Percentiles rank a stretch among this genome's conserved stretches.
Evolutionary conservation across 1,284 basidiomycete genomes (phyloP).

Genomic region (Moesziomyces sp.): DNA sequence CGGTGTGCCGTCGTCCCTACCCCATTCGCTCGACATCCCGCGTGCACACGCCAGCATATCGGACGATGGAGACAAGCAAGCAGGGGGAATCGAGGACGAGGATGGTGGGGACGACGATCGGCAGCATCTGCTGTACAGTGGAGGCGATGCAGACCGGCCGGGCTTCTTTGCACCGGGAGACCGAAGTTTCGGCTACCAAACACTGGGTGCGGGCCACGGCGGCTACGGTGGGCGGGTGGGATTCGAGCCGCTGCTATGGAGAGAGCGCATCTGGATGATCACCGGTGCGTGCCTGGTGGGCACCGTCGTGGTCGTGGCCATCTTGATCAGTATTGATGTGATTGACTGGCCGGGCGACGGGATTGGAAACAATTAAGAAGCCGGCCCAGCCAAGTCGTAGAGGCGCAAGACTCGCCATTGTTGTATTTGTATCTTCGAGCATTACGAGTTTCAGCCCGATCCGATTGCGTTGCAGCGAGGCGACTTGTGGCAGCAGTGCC

Average conservation of each 20-base stretch:
- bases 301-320: constrained; percentile 33
- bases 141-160: constrained; percentile 5
- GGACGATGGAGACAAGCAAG: constrained; percentile 7
- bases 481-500: no score
- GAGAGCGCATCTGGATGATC: constrained; percentile 42
- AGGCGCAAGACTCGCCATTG: background rate
- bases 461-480: no score
- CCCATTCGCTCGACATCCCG: constrained; percentile 21
- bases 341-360: constrained; percentile 57
- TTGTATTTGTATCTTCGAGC: constrained; percentile 34
- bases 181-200: constrained; percentile 30
- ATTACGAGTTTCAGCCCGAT: background rate
- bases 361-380: constrained; percentile 27
- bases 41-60: background rate
- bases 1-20: constrained; percentile 1
- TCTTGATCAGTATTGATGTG: constrained; percentile 51
- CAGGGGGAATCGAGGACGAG: constrained; percentile 13
- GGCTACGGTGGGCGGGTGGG: constrained; percentile 22
- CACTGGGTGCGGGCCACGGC: constrained; percentile 5
- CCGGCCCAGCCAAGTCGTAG: background rate
- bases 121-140: constrained; percentile 29
- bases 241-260: constrained; percentile 35
- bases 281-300: constrained; percentile 24
- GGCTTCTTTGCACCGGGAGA: constrained; percentile 34
- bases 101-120: constrained; percentile 33